phyloP scores from a whole-genome alignment of 2,329 filamentous ascomycete species.

The Clarireedia hainanense region DNA sequence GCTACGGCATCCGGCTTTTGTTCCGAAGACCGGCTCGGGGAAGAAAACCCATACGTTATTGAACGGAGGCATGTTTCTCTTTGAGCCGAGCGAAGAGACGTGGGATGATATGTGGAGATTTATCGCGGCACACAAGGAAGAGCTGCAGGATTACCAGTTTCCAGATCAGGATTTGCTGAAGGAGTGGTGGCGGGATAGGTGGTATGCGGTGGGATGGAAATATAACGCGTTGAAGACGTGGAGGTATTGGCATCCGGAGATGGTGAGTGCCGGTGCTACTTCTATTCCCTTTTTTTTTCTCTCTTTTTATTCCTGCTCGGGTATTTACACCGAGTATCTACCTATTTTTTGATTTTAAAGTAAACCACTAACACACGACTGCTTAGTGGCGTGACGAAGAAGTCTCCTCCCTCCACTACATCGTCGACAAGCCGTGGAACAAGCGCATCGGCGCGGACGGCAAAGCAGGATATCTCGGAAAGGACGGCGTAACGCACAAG shows the following conservation, averaged over 20 bases:
- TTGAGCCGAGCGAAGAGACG: slow-evolving; percentile 37
- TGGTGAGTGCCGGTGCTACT: slow-evolving; percentile 20
- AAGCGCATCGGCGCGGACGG: slow-evolving; percentile 36
- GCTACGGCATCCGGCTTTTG: neutral
- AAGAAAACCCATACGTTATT: slow-evolving; percentile 35
- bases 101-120: slow-evolving; percentile 31
- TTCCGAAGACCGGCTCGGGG: neutral
- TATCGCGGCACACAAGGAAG: neutral
- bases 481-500: slow-evolving; percentile 42
- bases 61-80: slow-evolving; percentile 45
- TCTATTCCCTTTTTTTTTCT: neutral
- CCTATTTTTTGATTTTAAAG: neutral
- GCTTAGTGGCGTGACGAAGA: slow-evolving; percentile 41
- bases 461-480: slow-evolving; percentile 32
- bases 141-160: slow-evolving; percentile 37
- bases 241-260: slow-evolving; percentile 40
- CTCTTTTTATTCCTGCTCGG: neutral
- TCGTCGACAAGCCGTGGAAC: slow-evolving; percentile 53
- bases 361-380: neutral
- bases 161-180: slow-evolving; percentile 50
- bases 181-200: slow-evolving; percentile 43
- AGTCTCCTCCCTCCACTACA: slow-evolving; percentile 52
- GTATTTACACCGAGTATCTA: neutral
- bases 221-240: slow-evolving; percentile 53
- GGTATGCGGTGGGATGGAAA: slow-evolving; percentile 48